Conservation (phyloP, 306 rosid genomes). For the Lathyrus aphaca region DNA sequence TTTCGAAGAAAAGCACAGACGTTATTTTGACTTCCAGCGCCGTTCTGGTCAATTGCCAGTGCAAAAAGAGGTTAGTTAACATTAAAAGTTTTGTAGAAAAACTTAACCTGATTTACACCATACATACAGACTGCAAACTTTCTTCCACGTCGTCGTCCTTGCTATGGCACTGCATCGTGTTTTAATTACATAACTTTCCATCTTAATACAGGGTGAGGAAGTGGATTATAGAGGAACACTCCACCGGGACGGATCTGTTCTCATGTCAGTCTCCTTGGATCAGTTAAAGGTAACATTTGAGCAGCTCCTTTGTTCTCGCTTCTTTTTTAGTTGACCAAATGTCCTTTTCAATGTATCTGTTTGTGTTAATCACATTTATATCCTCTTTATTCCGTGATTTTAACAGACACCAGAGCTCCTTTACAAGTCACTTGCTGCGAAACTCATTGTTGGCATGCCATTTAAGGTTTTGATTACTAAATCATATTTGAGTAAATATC, state of each 20-base stretch:
- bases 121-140: neutral
- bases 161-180: constrained; percentile 3
- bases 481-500: constrained; percentile 37
- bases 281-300: constrained; percentile 73
- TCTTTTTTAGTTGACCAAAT: constrained; percentile 19
- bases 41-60: constrained; percentile 92
- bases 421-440: constrained; percentile 90
- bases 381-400: constrained; percentile 26
- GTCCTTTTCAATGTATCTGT: constrained; percentile 20
- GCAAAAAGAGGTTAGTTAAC: constrained; percentile 87
- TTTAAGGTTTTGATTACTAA: constrained; percentile 69
- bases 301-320: constrained; percentile 15
- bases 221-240: constrained; percentile 92
- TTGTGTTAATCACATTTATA: neutral
- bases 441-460: constrained; percentile 94
- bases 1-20: constrained; percentile 92
- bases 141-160: neutral
- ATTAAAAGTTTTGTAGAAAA: constrained; percentile 9
- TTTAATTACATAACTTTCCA: constrained; percentile 28
- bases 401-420: constrained; percentile 81
- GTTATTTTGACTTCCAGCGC: constrained; percentile 89
- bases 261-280: constrained; percentile 84
- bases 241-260: constrained; percentile 98
- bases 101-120: neutral
- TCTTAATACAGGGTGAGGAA: constrained; percentile 78